Evolutionary conservation across 192 early-diverging fungal genomes (phyloP), one percentile per base, ranked within the genome.

Genomic region (Coemansia sp.): DNA sequence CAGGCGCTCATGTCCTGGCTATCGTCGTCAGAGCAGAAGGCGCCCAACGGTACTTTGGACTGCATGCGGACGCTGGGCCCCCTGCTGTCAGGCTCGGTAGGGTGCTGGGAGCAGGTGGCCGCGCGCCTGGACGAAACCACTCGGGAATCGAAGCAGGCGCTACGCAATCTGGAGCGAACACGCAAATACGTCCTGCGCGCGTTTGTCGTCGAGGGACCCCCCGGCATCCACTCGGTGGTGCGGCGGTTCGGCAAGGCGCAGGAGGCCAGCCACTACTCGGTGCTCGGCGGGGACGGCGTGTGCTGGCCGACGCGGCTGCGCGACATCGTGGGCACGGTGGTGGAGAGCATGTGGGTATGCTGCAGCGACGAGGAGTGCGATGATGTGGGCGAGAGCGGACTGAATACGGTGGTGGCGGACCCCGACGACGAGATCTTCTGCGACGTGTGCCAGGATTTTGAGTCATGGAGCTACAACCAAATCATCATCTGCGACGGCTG

Each of bases 281-380:
- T 70, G 24, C 62, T 81, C 29, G 59, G 45, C 10, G 42, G 36
- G 29, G 63, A 62, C 24, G 74, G 79, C 35, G 35, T 64, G 16
- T 81, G 79, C 62, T 56, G 54, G 37, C 67, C 79, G 1, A 39
- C 33, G 33, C 74, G 74, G 9, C 36, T 48, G 14, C 46, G 57
- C 57, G 74, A 76, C 60, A 70, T 81, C 24, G 13, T 40, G 16
- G 79, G 79, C 9, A 65, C 62, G 3, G 70, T 66, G 24, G 45
- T 76, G 6, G 79, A 81, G 60, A 76, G 79, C 64, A 67, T 81
- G 65, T 81, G 79, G 79, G 79, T 73, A 46, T 81, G 79, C 51
- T 70, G 70, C 53, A 59, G 37, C 42, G 67, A 73, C 64, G 42
- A 39, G n/a, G 78, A 75, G 48, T 78, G 70, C 63, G 35, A 10